Conservation (phyloP, 2,329 filamentous ascomycete species). For the Fusarium cyanostomum region DNA sequence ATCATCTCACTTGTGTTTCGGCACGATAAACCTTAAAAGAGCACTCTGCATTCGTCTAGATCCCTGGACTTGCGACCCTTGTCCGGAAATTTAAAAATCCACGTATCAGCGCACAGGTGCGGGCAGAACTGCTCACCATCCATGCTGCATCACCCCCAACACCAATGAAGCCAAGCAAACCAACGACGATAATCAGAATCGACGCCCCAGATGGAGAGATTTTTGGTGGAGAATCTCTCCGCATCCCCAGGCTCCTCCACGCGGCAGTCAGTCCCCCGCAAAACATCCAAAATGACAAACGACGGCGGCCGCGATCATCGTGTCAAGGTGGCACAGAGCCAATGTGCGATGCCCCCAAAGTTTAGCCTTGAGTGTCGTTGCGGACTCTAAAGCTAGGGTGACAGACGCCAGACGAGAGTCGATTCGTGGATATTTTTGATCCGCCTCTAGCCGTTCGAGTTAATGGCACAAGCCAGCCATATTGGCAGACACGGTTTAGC, state of each 20-base stretch:
- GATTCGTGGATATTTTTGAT: conserved; percentile 39
- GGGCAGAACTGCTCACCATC: not conserved
- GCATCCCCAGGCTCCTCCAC: conserved; percentile 37
- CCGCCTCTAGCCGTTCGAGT: conserved; percentile 13
- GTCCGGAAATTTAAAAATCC: conserved; percentile 28
- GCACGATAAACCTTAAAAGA: conserved; percentile 27
- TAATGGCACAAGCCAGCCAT: conserved; percentile 1
- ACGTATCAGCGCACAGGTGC: conserved; percentile 30
- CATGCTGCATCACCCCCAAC: conserved; percentile 8
- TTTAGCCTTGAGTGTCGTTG: conserved; percentile 4
- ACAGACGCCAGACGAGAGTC: conserved; percentile 2
- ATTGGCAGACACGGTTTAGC: not conserved
- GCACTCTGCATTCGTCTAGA: conserved; percentile 17
- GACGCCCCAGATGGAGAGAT: conserved; percentile 13
- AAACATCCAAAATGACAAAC: conserved; percentile 16
- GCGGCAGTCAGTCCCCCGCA: conserved; percentile 36
- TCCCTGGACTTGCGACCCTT: conserved; percentile 17
- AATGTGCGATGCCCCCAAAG: conserved; percentile 30
- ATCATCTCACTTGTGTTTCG: conserved; percentile 25
- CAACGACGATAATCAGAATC: conserved; percentile 7
- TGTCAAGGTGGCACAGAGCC: conserved; percentile 1
- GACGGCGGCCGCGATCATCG: conserved; percentile 8
- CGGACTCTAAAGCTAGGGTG: not conserved
- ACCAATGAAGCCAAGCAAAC: conserved; percentile 4
- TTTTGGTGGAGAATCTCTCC: conserved; percentile 36